Conservation (phyloP, 2,329 filamentous ascomycete genomes). For the Alternaria sp. region DNA sequence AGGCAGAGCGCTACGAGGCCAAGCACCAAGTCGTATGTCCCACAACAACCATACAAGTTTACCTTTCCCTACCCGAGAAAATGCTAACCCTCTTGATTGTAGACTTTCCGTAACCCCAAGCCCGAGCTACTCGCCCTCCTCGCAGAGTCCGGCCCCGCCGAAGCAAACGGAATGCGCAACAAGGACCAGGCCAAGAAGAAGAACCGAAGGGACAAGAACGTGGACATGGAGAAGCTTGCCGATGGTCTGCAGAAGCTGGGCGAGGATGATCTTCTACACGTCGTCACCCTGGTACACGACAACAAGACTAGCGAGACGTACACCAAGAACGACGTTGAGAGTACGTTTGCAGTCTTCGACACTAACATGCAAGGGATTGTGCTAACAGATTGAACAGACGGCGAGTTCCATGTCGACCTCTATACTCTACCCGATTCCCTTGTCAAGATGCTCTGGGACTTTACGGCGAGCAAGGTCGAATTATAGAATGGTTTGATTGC, state of each 20-base stretch:
- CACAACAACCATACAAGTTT: neutral
- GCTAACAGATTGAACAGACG: constrained; percentile 64
- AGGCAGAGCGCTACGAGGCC: constrained; percentile 79
- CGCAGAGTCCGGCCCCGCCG: constrained; percentile 82
- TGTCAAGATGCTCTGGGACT: constrained; percentile 96
- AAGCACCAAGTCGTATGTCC: constrained; percentile 74
- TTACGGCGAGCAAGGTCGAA: constrained; percentile 58
- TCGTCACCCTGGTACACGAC: constrained; percentile 98
- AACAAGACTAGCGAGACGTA: constrained; percentile 94
- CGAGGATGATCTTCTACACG: constrained; percentile 92
- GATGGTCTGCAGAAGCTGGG: constrained; percentile 87
- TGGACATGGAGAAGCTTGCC: constrained; percentile 96
- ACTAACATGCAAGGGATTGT: neutral
- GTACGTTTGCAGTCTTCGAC: constrained; percentile 62
- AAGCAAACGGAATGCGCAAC: constrained; percentile 67
- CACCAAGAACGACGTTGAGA: constrained; percentile 95
- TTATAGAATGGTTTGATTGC: constrained; percentile 31
- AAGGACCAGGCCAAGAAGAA: constrained; percentile 81
- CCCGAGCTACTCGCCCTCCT: constrained; percentile 81
- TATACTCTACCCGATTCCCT: constrained; percentile 93
- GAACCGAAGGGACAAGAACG: constrained; percentile 70
- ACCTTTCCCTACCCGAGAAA: neutral
- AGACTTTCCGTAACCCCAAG: constrained; percentile 92
- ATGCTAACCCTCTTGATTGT: neutral
- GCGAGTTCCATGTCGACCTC: constrained; percentile 97